Base-by-base conservation (phyloP, 2,329 filamentous ascomycete genomes). In the Penicillium expansum region DNA sequence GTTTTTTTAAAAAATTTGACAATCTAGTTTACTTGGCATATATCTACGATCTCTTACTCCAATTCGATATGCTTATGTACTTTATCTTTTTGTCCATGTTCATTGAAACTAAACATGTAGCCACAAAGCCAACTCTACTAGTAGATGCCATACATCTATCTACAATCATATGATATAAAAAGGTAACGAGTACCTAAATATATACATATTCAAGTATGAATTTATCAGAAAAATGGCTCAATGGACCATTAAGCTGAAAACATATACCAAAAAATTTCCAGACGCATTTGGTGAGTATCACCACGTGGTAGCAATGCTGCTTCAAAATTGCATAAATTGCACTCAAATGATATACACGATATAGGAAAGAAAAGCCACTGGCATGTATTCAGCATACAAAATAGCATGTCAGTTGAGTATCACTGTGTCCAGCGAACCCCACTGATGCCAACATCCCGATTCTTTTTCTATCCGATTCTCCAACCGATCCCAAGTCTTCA, bases 321-420 rank as follows among this genome's bases (percentile, higher is more conserved):
- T 57, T 67, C 62, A 69, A 69, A 70, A 70, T 60, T 68, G 70
- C 69, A 72, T 71, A 32, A 56, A 41, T 56, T 56, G 54, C 54
- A 56, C 70, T 59, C 70, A 71, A 69, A 68, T 76, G 73, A 76
- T 76, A 71, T 76, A 76, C 73, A 76, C 67, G 69, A 74, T 73
- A 71, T 71, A 64, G 55, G 51, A 61, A 45, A 72, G 61, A 55
- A 66, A 68, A 66, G 70, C 65, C 65, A 69, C 65, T 67, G 66
- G 66, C 67, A 71, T 71, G 70, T 64, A 71, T 71, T 66, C 69
- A 73, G 68, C 67, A 71, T 71, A 73, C 72, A 74, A 57, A 64
- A 63, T 63, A 67, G 65, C 68, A 62, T 54, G 59, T 61, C 62
- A 64, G 39, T 60, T 48, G 61, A 60, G 63, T 61, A 57, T 73